These are phyloP conservation scores for Amphirosellinia nigrospora DNA, from an alignment of 495 filamentous ascomycete genomes.

Conservation along the genomic window DNA sequence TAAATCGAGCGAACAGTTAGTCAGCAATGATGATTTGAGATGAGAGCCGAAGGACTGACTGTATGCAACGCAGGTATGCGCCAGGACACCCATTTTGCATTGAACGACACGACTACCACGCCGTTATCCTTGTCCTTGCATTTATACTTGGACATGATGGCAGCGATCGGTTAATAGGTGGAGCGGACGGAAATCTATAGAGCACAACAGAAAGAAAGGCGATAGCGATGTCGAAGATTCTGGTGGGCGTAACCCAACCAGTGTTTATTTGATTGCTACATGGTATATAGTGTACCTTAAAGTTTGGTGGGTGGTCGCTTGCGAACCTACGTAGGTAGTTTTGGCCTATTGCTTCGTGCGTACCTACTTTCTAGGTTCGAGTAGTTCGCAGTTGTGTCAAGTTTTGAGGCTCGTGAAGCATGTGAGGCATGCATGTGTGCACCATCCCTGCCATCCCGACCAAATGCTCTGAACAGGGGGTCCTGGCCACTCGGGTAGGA, in stretches of 20 bases:
- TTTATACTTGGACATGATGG: constrained; percentile 81
- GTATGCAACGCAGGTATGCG: constrained; percentile 85
- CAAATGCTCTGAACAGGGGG: neutral
- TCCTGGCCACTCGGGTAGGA: constrained; percentile 2
- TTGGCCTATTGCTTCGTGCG: neutral
- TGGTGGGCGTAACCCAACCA: constrained; percentile 23
- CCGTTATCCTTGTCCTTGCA: constrained; percentile 79
- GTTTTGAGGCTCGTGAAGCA: neutral
- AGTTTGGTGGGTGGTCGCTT: constrained; percentile 12
- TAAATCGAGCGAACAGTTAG: constrained; percentile 2
- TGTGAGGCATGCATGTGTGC: no score
- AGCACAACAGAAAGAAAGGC: neutral
- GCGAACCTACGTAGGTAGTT: neutral
- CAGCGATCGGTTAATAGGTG: constrained; percentile 38
- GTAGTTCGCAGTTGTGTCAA: neutral
- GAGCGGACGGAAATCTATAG: no score
- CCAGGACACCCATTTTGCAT: constrained; percentile 91
- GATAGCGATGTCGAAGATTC: constrained; percentile 21
- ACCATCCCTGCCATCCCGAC: neutral
- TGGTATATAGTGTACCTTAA: no score
- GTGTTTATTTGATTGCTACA: no score
- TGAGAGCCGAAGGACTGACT: constrained; percentile 48
- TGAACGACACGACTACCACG: constrained; percentile 79
- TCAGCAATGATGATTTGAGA: neutral
- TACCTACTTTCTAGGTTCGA: neutral